Conservation (phyloP, 1,139 yeast species). For the Hemisphaericaspora xylanilytica region DNA sequence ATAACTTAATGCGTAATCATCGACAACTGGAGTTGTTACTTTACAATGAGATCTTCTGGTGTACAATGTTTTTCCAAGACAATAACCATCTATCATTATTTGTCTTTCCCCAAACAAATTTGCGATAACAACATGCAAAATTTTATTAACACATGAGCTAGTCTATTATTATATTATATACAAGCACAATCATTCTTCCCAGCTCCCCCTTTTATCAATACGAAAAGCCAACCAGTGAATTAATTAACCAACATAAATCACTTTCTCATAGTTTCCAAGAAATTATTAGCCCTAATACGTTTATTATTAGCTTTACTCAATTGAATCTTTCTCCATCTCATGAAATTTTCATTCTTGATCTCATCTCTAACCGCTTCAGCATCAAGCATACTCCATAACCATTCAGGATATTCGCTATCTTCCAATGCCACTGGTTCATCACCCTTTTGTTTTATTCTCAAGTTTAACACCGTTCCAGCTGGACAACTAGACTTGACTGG, state of each 20-base stretch:
- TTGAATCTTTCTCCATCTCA: constrained; percentile 66
- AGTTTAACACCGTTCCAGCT: constrained; percentile 79
- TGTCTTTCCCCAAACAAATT: too few species aligned
- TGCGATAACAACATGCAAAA: background rate
- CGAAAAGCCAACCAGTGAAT: too few species aligned
- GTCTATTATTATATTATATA: constrained; percentile 3
- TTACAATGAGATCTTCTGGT: too few species aligned
- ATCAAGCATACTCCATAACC: constrained; percentile 92
- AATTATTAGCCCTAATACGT: constrained; percentile 75
- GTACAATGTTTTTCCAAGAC: too few species aligned
- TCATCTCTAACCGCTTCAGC: constrained; percentile 51
- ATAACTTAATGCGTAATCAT: too few species aligned
- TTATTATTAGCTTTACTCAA: constrained; percentile 66
- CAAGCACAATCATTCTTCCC: constrained; percentile 5
- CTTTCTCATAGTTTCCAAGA: constrained; percentile 51
- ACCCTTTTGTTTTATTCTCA: constrained; percentile 75
- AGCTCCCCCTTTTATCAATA: too few species aligned
- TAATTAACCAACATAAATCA: too few species aligned
- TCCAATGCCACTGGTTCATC: constrained; percentile 88
- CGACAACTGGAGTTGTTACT: too few species aligned
- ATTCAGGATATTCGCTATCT: constrained; percentile 86
- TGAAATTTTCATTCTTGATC: constrained; percentile 56
- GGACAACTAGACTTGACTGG: constrained; percentile 42
- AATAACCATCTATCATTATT: too few species aligned
- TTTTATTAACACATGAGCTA: background rate